These are phyloP conservation scores for Ceratobasidium sp. DNA, from an alignment of 1,284 basidiomycete genomes.

Conservation along the genomic window DNA sequence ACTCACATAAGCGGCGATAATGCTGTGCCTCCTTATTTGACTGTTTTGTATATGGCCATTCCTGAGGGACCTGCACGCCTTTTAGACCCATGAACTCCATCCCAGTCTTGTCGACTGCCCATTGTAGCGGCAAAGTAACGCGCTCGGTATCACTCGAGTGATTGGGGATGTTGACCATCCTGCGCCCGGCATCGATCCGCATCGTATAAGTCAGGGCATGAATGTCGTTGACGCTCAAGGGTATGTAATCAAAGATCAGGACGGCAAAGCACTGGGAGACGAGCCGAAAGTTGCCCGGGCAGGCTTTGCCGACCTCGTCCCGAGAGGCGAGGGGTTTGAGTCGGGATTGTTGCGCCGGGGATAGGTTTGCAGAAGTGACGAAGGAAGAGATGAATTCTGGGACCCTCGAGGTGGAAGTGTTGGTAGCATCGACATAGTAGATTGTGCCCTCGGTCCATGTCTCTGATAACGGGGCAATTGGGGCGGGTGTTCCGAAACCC, in stretches of 20 bases:
- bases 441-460: constrained; percentile 64
- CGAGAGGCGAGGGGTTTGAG: constrained; percentile 59
- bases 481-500: constrained; percentile 64
- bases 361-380: constrained; percentile 55
- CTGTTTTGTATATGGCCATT: constrained; percentile 74
- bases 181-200: constrained; percentile 68
- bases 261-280: constrained; percentile 75
- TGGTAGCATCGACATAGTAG: constrained; percentile 71
- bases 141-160: constrained; percentile 74
- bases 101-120: constrained; percentile 77
- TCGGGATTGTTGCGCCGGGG: constrained; percentile 53
- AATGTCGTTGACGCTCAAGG: constrained; percentile 50
- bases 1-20: constrained; percentile 37
- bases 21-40: constrained; percentile 65
- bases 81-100: constrained; percentile 68
- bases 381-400: constrained; percentile 65
- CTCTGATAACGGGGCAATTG: constrained; percentile 59
- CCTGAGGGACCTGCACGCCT: constrained; percentile 58
- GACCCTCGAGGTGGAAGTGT: constrained; percentile 58
- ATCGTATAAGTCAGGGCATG: constrained; percentile 72
- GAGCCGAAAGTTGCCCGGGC: constrained; percentile 76
- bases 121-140: constrained; percentile 76
- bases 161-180: constrained; percentile 66
- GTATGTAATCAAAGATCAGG: constrained; percentile 67
- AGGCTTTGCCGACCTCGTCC: constrained; percentile 61